A percentile compares a stretch with the other conserved stretches of the same genome.
Conservation (phyloP, 495 filamentous ascomycete species). For the Melanomma pulvis-pyrius region DNA sequence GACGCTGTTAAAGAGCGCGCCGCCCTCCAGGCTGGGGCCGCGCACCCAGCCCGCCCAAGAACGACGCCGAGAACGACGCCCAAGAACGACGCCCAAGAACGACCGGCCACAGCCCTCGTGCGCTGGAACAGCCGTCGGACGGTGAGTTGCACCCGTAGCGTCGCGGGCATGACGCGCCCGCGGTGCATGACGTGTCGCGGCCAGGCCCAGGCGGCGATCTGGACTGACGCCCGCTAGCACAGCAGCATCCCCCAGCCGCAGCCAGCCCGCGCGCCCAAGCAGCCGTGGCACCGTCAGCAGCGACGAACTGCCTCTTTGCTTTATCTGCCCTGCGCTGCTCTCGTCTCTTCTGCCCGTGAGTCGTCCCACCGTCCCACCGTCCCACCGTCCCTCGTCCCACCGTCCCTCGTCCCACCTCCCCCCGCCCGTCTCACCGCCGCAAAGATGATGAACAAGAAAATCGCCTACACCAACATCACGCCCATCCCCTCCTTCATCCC, state of each 20-base stretch:
- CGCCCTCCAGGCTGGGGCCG: not conserved
- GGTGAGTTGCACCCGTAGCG: not conserved
- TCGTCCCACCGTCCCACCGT: not conserved
- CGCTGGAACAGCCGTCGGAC: not conserved
- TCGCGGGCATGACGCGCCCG: not conserved
- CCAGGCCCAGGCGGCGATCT: conserved; percentile 11
- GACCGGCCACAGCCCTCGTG: not conserved
- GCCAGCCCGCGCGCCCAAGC: not conserved
- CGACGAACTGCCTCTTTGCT: no score
- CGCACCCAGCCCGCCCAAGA: not conserved
- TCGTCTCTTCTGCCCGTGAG: no score
- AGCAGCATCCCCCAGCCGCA: not conserved
- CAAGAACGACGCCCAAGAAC: not conserved
- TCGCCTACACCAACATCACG: conserved; percentile 46
- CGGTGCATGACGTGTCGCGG: conserved; percentile 24
- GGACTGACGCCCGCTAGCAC: not conserved
- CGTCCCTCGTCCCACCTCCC: not conserved
- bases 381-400: not conserved
- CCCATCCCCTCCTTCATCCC: conserved; percentile 45
- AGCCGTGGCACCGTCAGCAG: not conserved
- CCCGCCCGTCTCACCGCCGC: not conserved
- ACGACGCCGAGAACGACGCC: not conserved
- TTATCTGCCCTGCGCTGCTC: no score
- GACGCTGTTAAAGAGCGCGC: not conserved
- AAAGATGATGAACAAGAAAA: conserved; percentile 42